These are phyloP conservation scores for Isoetes taiwanensis DNA, from an alignment of 75 land plant species.

Conservation along the genomic window DNA sequence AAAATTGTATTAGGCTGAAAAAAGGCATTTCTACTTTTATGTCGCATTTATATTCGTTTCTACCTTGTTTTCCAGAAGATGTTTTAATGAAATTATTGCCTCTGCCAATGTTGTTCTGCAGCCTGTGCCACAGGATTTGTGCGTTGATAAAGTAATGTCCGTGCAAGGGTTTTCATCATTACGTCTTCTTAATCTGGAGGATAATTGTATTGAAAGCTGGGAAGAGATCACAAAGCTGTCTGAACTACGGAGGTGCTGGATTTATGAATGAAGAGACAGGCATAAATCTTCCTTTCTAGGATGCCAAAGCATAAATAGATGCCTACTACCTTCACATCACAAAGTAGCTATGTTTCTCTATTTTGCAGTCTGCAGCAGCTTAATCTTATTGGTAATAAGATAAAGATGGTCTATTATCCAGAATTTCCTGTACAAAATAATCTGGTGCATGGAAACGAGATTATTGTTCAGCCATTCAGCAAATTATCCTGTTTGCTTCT, in stretches of 20 bases:
- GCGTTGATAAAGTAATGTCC: neutral
- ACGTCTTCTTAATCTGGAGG: constrained; percentile 70
- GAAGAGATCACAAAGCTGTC: constrained; percentile 67
- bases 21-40: too few species aligned
- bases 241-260: constrained; percentile 39
- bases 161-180: constrained; percentile 62
- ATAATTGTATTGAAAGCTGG: constrained; percentile 61
- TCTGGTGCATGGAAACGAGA: neutral
- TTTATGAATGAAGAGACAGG: too few species aligned
- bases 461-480: constrained; percentile 36
- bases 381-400: constrained; percentile 51
- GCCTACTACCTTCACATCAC: too few species aligned
- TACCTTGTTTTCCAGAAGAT: too few species aligned
- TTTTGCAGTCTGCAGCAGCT: constrained; percentile 74
- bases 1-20: too few species aligned
- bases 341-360: too few species aligned
- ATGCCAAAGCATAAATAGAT: too few species aligned
- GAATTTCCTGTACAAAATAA: neutral
- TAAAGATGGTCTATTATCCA: constrained; percentile 47
- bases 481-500: constrained; percentile 68
- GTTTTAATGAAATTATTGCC: too few species aligned
- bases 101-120: too few species aligned
- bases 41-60: too few species aligned
- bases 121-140: too few species aligned
- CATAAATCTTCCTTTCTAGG: too few species aligned